Evolutionary conservation across 2,329 filamentous ascomycete genomes (phyloP).

Genomic region (Cordyceps fumosorosea): DNA sequence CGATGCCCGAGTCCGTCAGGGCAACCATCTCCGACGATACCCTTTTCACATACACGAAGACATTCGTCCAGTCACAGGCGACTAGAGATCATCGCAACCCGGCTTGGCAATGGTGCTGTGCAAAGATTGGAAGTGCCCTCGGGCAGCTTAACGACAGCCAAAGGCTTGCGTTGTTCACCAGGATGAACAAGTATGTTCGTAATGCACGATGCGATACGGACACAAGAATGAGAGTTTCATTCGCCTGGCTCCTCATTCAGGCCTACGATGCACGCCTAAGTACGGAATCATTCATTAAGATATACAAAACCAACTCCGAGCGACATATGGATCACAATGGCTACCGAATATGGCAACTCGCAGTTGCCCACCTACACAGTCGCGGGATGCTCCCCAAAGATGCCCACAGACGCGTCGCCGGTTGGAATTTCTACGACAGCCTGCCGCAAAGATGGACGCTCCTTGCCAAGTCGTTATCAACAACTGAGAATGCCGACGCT

Average conservation of each 20-base stretch:
- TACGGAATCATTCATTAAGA: constrained; percentile 14
- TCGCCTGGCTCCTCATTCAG: constrained; percentile 20
- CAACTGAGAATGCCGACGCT: background rate
- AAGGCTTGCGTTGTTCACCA: background rate
- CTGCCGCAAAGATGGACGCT: background rate
- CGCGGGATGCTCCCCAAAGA: background rate
- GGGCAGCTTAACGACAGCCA: background rate
- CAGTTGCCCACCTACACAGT: background rate
- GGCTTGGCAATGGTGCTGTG: constrained; percentile 4
- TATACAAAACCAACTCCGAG: background rate
- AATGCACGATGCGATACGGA: background rate
- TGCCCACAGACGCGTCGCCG: background rate
- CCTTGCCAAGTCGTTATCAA: background rate
- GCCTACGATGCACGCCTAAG: constrained; percentile 15
- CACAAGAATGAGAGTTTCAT: constrained; percentile 12
- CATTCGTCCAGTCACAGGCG: background rate
- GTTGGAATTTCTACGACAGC: background rate
- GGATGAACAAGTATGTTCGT: background rate
- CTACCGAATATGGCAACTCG: constrained; percentile 5
- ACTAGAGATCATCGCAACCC: background rate
- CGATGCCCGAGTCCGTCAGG: background rate
- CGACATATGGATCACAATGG: background rate
- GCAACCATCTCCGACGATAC: background rate
- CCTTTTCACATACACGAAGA: background rate
- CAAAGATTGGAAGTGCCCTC: constrained; percentile 1